Evolutionary conservation across 257 asterid species (phyloP).

Genomic region (Nyctanthes arbortristis): DNA sequence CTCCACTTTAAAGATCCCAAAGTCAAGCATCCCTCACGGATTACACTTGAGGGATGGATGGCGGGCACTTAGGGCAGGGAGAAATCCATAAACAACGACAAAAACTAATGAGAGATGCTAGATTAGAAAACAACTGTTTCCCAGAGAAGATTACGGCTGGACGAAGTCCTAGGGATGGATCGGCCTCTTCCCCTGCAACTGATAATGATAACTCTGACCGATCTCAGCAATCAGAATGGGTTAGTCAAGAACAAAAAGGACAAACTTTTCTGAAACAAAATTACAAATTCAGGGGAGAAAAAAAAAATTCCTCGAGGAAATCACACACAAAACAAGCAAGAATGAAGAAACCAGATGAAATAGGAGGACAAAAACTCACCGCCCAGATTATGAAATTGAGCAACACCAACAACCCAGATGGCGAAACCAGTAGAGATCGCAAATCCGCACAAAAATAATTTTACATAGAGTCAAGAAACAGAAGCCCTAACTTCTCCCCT

Average conservation of each 20-base stretch:
- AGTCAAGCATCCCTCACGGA: slow-evolving; percentile 32
- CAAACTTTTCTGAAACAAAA: slow-evolving; percentile 15
- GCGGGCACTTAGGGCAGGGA: neutral
- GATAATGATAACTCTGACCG: neutral
- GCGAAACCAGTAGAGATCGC: slow-evolving; percentile 47
- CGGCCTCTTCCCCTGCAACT: neutral
- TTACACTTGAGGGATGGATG: too few relatives aligned
- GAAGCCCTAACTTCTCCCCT: slow-evolving; percentile 46
- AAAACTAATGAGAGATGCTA: neutral
- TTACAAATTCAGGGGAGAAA: neutral
- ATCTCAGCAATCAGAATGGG: too few relatives aligned
- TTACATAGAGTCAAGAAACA: slow-evolving; percentile 25
- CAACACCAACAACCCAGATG: slow-evolving; percentile 41
- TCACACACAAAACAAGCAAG: slow-evolving; percentile 21
- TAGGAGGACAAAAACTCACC: slow-evolving; percentile 27
- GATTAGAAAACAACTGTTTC: too few relatives aligned
- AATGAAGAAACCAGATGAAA: slow-evolving; percentile 30
- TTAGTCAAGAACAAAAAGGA: neutral
- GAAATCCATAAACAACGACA: neutral
- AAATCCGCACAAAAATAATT: slow-evolving; percentile 29
- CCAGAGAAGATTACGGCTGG: neutral
- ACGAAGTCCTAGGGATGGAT: neutral
- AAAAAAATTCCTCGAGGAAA: slow-evolving; percentile 17
- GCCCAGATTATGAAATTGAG: slow-evolving; percentile 37
- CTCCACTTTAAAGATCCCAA: slow-evolving; percentile 28